Base-by-base conservation (phyloP, 2,329 filamentous ascomycete genomes). In the Clonostachys rhizophaga region DNA sequence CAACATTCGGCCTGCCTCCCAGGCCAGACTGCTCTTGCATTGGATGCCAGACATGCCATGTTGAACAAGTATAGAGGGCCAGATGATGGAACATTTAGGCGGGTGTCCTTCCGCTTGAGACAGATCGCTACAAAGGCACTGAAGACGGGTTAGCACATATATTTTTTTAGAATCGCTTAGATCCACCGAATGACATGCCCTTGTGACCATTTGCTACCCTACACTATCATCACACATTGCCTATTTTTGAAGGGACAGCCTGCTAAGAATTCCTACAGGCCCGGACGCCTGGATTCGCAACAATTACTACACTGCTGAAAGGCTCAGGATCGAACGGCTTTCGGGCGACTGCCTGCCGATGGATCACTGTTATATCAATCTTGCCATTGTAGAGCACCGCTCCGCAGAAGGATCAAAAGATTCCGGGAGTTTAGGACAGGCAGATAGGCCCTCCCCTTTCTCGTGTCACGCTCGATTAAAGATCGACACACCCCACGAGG, bases 361-460 rank as follows among this genome's bases (percentile, higher is more conserved):
- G 55, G 54, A 65, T 34, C 57, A 62, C 37, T 69, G 64, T 50
- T 69, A 69, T 42, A 69, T 70, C 51, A 70, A 71, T 49, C 63
- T 70, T 18, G 58, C 57, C 42, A 57, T 69, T 16, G 47, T 70
- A 20, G 55, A 66, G 17, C 42, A 43, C n/a, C n/a, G n/a, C n/a
- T n/a, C n/a, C n/a, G n/a, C n/a, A n/a, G n/a, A n/a, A n/a, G n/a
- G n/a, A n/a, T n/a, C n/a, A n/a, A n/a, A n/a, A n/a, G n/a, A n/a
- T n/a, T n/a, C n/a, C n/a, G n/a, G n/a, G n/a, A n/a, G n/a, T n/a
- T n/a, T n/a, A n/a, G n/a, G n/a, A n/a, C n/a, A n/a, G n/a, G 39
- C 36, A 48, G 43, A 41, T 42, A 13, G n/a, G 9, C 6, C 17
- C 24, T 62, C 57, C 9, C 47, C 49, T 10, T 60, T 63, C 52